A percentile compares a stretch with the other conserved stretches of the same genome.
phyloP scores from a whole-genome alignment of 495 filamentous ascomycete genomes.

The Aspergillus egyptiacus region DNA sequence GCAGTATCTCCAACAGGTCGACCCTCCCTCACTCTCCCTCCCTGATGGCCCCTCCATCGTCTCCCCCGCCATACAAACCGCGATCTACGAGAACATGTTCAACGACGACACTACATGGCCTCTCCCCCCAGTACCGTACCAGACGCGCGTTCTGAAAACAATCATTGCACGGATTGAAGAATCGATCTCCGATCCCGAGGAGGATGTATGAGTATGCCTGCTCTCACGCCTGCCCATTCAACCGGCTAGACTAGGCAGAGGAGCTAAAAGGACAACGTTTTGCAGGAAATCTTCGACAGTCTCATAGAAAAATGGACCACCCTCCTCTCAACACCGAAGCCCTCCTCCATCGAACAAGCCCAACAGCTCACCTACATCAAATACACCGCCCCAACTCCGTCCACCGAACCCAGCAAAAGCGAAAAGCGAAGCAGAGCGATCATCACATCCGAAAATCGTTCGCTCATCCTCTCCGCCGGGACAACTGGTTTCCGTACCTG shows the following conservation, averaged over 20 bases:
- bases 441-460: constrained; percentile 57
- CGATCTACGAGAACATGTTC: constrained; percentile 61
- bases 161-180: constrained; percentile 60
- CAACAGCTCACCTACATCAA: constrained; percentile 72
- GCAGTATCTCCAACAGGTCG: constrained; percentile 64
- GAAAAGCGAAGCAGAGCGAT: constrained; percentile 18
- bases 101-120: constrained; percentile 43
- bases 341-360: constrained; percentile 53
- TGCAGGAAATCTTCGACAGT: constrained; percentile 73
- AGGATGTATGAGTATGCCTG: constrained; percentile 60
- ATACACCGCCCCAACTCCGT: constrained; percentile 51
- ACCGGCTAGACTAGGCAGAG: too few relatives aligned
- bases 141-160: constrained; percentile 64
- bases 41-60: constrained; percentile 49
- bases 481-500: constrained; percentile 88
- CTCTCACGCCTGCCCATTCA: constrained; percentile 1
- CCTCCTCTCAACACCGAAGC: constrained; percentile 54
- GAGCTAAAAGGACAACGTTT: too few relatives aligned
- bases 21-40: constrained; percentile 49
- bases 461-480: constrained; percentile 64
- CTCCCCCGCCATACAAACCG: constrained; percentile 49
- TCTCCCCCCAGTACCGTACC: constrained; percentile 61
- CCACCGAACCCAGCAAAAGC: background rate
- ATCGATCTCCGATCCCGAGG: constrained; percentile 66
- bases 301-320: constrained; percentile 56